Evolutionary conservation across 306 rosid genomes (phyloP), one percentile per base, ranked within the genome.

Genomic region (Lathyrus tuberosus): DNA sequence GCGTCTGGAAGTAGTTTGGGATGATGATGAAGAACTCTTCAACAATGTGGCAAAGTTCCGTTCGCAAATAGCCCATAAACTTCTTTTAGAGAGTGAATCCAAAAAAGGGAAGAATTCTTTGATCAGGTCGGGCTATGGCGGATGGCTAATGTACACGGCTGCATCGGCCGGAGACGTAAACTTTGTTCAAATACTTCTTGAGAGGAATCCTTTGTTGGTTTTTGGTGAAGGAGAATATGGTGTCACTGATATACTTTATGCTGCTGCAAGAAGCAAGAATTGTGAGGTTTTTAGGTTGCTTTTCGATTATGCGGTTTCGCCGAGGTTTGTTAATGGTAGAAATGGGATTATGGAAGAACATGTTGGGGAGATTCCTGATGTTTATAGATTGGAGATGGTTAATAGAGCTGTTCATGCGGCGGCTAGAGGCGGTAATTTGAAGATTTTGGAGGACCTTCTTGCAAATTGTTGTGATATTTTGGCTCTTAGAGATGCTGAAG

Each of bases 111-210:
- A 78, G 22, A 91, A 83, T 65, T 94, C 99, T 0, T 88, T 94
- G 42, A 89, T 94, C 62, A 70, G 80, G 0, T 93, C 89, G 0
- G 96, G 99, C 47, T 94, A 91, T 44, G 99, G 99, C 4, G 99
- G 99, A 43, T 94, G 97, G 99, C 83, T 94, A 22, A 88, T 94
- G 84, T 94, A 94, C 88, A 94, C 97, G 2, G 97, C 99, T 31
- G 97, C 99, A 20, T 94, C 99, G 5, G 96, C 99, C 1, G 99
- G 97, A 1, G 95, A 94, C 73, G 67, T 87, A 37, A 74, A 78
- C 33, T 94, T 91, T 68, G 83, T 79, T 13, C 75, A 79, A 68
- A 13, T 15, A 3, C 79, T 79, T 68, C 83, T 79, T 73, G 76
- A 73, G 75, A 79, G 72, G 63, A 79, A 79, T 51, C 76, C 83